Evolutionary conservation across 192 early-diverging fungal species (phyloP).

Genomic region (Umbelopsis sp.): DNA sequence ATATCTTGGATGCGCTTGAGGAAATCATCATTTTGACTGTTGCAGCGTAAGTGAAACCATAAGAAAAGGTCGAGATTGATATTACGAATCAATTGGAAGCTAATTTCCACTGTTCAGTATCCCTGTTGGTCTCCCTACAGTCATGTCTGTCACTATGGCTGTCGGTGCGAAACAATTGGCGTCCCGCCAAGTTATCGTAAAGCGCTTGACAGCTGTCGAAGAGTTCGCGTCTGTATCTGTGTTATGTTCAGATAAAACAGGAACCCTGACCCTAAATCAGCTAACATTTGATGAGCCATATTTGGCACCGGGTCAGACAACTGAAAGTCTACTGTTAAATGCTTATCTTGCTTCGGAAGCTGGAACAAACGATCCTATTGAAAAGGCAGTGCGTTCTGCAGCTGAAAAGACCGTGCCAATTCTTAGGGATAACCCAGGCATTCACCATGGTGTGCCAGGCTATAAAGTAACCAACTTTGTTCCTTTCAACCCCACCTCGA

Average conservation of each 20-base stretch:
- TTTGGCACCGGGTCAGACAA: constrained; percentile 40
- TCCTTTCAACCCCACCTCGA: constrained; percentile 74
- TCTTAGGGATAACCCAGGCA: constrained; percentile 43
- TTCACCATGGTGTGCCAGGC: constrained; percentile 64
- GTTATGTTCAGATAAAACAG: constrained; percentile 71
- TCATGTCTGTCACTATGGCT: constrained; percentile 88
- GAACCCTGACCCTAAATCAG: constrained; percentile 77
- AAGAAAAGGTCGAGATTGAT: not conserved
- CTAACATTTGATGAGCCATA: constrained; percentile 77
- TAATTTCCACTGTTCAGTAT: constrained; percentile 42
- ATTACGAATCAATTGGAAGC: not conserved
- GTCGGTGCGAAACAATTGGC: constrained; percentile 76
- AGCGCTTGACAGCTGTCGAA: constrained; percentile 80
- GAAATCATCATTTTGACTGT: constrained; percentile 72
- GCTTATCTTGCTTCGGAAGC: constrained; percentile 70
- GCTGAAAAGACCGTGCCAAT: constrained; percentile 52
- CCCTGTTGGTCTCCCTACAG: constrained; percentile 78
- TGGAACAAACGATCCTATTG: constrained; percentile 77
- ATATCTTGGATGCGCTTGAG: constrained; percentile 54
- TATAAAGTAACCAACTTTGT: constrained; percentile 68
- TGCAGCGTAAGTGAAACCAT: constrained; percentile 52
- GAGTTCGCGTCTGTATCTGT: constrained; percentile 75
- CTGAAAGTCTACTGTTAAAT: constrained; percentile 65
- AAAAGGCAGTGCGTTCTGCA: constrained; percentile 70
- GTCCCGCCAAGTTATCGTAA: constrained; percentile 75